phyloP scores from a whole-genome alignment of 2,329 filamentous ascomycete species.

The Bipolaris cookei region DNA sequence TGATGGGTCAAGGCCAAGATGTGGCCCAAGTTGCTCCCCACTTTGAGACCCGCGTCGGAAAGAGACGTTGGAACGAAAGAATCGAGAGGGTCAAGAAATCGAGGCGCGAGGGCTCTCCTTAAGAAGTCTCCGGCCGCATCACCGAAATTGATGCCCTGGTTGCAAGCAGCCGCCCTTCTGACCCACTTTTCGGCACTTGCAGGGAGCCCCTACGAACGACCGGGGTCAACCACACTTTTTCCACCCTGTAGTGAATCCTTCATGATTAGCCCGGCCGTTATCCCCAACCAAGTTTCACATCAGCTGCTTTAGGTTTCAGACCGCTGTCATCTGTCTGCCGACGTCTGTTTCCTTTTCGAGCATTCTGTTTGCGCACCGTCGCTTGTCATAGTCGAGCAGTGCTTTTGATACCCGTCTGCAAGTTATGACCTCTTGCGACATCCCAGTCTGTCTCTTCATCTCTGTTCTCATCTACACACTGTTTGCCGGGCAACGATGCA shows the following conservation, averaged over 20 bases:
- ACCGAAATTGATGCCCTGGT: conserved; percentile 37
- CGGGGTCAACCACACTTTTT: conserved; percentile 39
- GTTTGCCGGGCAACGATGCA: conserved; percentile 3
- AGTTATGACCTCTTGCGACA: conserved; percentile 27
- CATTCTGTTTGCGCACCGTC: background rate
- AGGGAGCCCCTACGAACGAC: conserved; percentile 43
- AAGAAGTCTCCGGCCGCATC: conserved; percentile 35
- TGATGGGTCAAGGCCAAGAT: conserved; percentile 79
- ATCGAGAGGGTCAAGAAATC: conserved; percentile 52
- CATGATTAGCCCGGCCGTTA: conserved; percentile 25
- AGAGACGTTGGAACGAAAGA: conserved; percentile 65
- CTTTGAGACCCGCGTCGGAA: conserved; percentile 87
- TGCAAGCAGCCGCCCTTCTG: conserved; percentile 32
- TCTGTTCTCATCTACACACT: conserved; percentile 8
- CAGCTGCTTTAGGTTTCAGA: conserved; percentile 36
- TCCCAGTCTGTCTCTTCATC: conserved; percentile 8
- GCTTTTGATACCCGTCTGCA: conserved; percentile 26
- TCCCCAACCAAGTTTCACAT: conserved; percentile 31
- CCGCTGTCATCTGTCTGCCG: conserved; percentile 11
- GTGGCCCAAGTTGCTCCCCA: conserved; percentile 76
- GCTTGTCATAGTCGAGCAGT: conserved; percentile 5
- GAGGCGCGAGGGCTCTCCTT: conserved; percentile 48
- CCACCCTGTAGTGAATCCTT: conserved; percentile 33
- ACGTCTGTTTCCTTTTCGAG: conserved; percentile 13
- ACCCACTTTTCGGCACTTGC: conserved; percentile 43